Base-by-base conservation (phyloP, 2,329 filamentous ascomycete species). In the Aspergillus quadrilineatus region DNA sequence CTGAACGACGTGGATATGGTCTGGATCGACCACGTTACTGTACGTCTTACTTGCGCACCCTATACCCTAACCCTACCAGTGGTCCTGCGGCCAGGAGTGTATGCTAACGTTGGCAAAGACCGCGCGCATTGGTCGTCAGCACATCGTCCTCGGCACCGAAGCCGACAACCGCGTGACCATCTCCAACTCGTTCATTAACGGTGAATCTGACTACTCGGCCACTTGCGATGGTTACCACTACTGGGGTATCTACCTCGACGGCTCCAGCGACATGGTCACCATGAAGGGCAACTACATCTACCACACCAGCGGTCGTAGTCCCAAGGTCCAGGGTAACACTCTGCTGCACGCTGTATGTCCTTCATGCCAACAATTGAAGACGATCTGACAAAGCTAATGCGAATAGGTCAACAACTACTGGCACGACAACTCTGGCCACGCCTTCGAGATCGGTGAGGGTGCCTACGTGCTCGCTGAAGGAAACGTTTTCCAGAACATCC, bases 201-300 rank as follows among this genome's bases (percentile, higher is more conserved):
- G 84, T 45, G 67, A 68, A 26, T 78, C 78, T 34, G 68, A 72
- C 15, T 86, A 77, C 74, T 85, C 82, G 9, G 79, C 84, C 4
- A 82, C 78, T 46, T 86, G 84, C 70, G 75, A 86, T 65, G 77
- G 75, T 41, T 77, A 83, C 69, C 82, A 85, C 72, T 85, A 86
- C 79, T 86, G 84, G 82, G 78, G 72, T 30, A 69, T 85, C 60
- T 84, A 83, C 74, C 76, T 86, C 53, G 79, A 79, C 49, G 84
- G 84, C 74, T 53, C 77, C 53, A 76, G 70, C 68, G 84, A 86
- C 66, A 63, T 80, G 56, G 75, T 85, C 65, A 86, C 84, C 60
- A 64, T 86, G 68, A 82, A 84, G 75, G 76, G 77, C 61, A 86
- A 86, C 77, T 85, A 85, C 74, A 75, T 86, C 67, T 80, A 84